Percentiles rank a stretch among this genome's conserved stretches.
Conservation (phyloP, 2,329 filamentous ascomycete species). For the Aspergillus pseudoterreus region DNA sequence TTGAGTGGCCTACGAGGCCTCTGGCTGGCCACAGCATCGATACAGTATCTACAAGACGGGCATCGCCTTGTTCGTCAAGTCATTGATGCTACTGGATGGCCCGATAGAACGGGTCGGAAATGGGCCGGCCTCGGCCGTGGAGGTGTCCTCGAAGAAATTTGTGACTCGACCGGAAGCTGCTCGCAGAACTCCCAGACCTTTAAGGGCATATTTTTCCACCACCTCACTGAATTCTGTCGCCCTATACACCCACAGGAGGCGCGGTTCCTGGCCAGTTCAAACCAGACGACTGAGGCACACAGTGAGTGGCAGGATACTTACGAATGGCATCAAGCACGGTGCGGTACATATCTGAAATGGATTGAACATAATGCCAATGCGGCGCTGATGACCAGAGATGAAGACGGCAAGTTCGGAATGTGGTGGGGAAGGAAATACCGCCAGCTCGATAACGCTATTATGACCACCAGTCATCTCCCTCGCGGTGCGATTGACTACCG, state of each 20-base stretch:
- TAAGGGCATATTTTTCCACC: slow-evolving; percentile 94
- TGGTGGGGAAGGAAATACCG: slow-evolving; percentile 67
- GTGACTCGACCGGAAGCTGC: slow-evolving; percentile 70
- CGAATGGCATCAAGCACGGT: slow-evolving; percentile 57
- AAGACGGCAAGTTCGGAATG: slow-evolving; percentile 69
- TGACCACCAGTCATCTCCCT: slow-evolving; percentile 34
- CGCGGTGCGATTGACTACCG: slow-evolving; percentile 47
- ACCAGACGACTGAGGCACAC: slow-evolving; percentile 24
- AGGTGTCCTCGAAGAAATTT: slow-evolving; percentile 79
- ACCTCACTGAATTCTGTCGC: slow-evolving; percentile 74
- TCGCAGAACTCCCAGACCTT: slow-evolving; percentile 85
- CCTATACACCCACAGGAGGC: slow-evolving; percentile 52
- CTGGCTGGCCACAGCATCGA: slow-evolving; percentile 72
- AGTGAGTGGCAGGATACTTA: slow-evolving; percentile 43
- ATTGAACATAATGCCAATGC: slow-evolving; percentile 73
- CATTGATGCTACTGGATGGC: slow-evolving; percentile 75
- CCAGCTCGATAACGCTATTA: slow-evolving; percentile 8
- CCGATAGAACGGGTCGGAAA: slow-evolving; percentile 35
- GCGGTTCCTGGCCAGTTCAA: slow-evolving; percentile 40
- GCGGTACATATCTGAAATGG: slow-evolving; percentile 67
- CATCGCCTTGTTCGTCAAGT: slow-evolving; percentile 72
- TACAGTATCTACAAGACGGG: slow-evolving; percentile 70
- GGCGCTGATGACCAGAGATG: slow-evolving; percentile 66
- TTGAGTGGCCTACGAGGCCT: slow-evolving; percentile 77
- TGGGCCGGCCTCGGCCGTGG: slow-evolving; percentile 75